phyloP scores from a whole-genome alignment of 345 rosid species.

The Dipteronia sinensis region DNA sequence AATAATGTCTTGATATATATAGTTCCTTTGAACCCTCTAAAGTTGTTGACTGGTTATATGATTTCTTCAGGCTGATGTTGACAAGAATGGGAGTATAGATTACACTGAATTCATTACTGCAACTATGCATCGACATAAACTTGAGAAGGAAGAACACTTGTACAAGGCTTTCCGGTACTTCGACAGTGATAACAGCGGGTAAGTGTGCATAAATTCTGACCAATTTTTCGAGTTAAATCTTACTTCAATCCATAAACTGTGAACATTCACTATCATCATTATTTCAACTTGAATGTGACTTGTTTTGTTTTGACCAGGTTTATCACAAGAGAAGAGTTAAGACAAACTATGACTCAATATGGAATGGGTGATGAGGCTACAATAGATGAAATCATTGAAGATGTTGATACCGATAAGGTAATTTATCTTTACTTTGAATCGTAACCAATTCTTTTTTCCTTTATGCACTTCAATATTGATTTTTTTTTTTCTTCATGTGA shows the following conservation, averaged over 20 bases:
- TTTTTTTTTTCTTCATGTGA: not conserved
- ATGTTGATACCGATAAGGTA: conserved; percentile 86
- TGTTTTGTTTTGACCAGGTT: conserved; percentile 34
- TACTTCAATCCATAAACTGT: too few species aligned
- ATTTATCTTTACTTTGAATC: not conserved
- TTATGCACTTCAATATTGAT: not conserved
- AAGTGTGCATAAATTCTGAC: conserved; percentile 16
- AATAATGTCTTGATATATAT: too few species aligned
- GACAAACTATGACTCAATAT: conserved; percentile 63
- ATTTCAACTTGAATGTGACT: not conserved
- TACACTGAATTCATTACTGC: conserved; percentile 87
- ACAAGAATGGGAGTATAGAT: conserved; percentile 79
- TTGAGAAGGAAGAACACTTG: conserved; percentile 79
- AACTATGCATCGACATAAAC: conserved; percentile 80
- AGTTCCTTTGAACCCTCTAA: not conserved
- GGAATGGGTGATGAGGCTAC: conserved; percentile 84
- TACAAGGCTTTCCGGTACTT: conserved; percentile 69
- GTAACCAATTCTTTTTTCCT: not conserved
- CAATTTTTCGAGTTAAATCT: too few species aligned
- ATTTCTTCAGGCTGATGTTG: conserved; percentile 82
- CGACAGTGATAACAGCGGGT: conserved; percentile 89
- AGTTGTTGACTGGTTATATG: conserved; percentile 7
- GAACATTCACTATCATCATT: not conserved
- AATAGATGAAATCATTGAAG: conserved; percentile 72
- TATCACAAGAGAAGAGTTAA: conserved; percentile 87